These are phyloP conservation scores for Pseudodiploospora longispora DNA, from an alignment of 2,329 filamentous ascomycete genomes.

Conservation along the genomic window DNA sequence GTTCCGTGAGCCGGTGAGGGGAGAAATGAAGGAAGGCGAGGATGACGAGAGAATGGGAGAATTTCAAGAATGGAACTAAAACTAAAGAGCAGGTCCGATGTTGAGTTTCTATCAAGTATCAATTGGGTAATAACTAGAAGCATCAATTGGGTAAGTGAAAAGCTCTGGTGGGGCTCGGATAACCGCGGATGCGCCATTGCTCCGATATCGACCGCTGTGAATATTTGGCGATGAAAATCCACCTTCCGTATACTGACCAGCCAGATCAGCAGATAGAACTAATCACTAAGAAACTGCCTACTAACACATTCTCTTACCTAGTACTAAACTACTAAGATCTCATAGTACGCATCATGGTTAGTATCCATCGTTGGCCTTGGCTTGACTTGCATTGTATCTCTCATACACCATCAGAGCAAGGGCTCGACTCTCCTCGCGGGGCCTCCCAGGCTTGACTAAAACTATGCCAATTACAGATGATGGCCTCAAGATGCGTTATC, in stretches of 20 bases:
- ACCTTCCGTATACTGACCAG: too few relatives aligned
- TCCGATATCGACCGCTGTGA: conserved; percentile 15
- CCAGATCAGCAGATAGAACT: too few relatives aligned
- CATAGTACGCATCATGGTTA: too few relatives aligned
- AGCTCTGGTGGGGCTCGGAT: conserved; percentile 18
- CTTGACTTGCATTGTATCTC: background rate
- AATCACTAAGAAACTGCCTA: too few relatives aligned
- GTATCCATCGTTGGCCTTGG: too few relatives aligned
- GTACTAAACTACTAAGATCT: too few relatives aligned
- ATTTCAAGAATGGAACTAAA: background rate
- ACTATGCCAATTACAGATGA: conserved; percentile 23
- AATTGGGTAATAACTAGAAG: conserved; percentile 9
- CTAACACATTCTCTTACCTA: too few relatives aligned
- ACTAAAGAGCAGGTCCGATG: background rate
- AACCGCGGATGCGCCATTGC: conserved; percentile 11
- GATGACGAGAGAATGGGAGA: conserved; percentile 6
- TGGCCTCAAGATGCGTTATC: conserved; percentile 17
- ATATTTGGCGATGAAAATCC: too few relatives aligned
- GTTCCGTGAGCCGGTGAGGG: conserved; percentile 11
- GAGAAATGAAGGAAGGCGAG: conserved; percentile 5
- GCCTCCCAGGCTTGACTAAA: conserved; percentile 16
- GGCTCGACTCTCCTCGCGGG: background rate
- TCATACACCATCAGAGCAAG: background rate
- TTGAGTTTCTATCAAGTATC: conserved; percentile 4
- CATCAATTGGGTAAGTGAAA: conserved; percentile 7